These are phyloP conservation scores for Noccaea bulbosa DNA, from an alignment of 345 rosid genomes.

Conservation along the genomic window DNA sequence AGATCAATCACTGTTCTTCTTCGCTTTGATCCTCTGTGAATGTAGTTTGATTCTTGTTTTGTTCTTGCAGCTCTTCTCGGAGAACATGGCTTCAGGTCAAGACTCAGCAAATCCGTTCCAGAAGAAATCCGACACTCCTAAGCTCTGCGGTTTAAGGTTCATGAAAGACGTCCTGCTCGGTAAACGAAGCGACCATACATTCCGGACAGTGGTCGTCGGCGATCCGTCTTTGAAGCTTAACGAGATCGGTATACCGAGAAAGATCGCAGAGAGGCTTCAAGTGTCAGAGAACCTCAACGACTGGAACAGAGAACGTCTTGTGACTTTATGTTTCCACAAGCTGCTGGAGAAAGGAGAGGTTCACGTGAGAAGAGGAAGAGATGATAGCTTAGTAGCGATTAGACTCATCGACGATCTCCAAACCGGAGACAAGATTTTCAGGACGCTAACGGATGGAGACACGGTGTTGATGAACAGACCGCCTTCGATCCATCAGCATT, in stretches of 20 bases:
- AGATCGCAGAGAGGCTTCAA: slow-evolving; percentile 74
- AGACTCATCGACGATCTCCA: slow-evolving; percentile 56
- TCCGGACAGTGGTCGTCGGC: slow-evolving; percentile 90
- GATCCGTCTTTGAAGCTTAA: slow-evolving; percentile 69
- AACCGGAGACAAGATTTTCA: slow-evolving; percentile 61
- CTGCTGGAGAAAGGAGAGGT: slow-evolving; percentile 66
- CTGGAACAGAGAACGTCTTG: slow-evolving; percentile 71
- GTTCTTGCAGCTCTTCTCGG: slow-evolving; percentile 60
- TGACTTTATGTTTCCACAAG: slow-evolving; percentile 49
- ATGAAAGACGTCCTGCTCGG: slow-evolving; percentile 91
- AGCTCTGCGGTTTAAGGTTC: slow-evolving; percentile 78
- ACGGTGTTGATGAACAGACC: slow-evolving; percentile 82
- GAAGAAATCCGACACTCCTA: slow-evolving; percentile 53
- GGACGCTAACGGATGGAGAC: slow-evolving; percentile 81
- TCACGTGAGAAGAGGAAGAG: slow-evolving; percentile 70
- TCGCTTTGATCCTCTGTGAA: not conserved
- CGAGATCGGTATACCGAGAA: slow-evolving; percentile 88
- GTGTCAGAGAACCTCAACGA: slow-evolving; percentile 70
- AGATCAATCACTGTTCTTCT: not conserved
- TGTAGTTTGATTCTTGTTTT: not conserved
- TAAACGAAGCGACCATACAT: slow-evolving; percentile 79
- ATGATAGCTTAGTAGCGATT: slow-evolving; percentile 55
- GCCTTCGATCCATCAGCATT: slow-evolving; percentile 93
- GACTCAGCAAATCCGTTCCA: slow-evolving; percentile 51
- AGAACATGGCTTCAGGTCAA: slow-evolving; percentile 49